Percentiles rank a stretch among this genome's conserved stretches.
These are phyloP conservation scores for Mariannaea elegans DNA, from an alignment of 2,329 filamentous ascomycete species.

Conservation along the genomic window DNA sequence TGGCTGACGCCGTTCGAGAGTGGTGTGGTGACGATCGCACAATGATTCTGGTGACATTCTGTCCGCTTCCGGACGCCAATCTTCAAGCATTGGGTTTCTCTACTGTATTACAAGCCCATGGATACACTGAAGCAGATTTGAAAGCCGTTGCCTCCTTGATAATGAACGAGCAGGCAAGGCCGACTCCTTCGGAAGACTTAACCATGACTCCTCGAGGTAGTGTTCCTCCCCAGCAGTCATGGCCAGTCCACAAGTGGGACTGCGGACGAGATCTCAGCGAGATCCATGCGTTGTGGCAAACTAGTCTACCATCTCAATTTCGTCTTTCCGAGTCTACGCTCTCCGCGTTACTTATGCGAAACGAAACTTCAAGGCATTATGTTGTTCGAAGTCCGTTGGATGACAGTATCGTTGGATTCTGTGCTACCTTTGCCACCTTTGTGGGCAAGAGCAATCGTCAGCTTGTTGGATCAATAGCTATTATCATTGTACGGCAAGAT, in stretches of 20 bases:
- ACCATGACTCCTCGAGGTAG: conserved; percentile 15
- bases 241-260: conserved; percentile 55
- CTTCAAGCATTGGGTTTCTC: conserved; percentile 55
- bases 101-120: conserved; percentile 60
- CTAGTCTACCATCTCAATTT: conserved; percentile 53
- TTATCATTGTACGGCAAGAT: conserved; percentile 60
- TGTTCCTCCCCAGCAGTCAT: conserved; percentile 44
- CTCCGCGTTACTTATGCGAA: conserved; percentile 58
- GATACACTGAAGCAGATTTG: conserved; percentile 58
- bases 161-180: conserved; percentile 52
- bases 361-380: conserved; percentile 67
- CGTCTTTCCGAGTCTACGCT: conserved; percentile 54
- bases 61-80: conserved; percentile 51
- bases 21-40: conserved; percentile 57
- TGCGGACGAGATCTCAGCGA: conserved; percentile 49
- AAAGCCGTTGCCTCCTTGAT: conserved; percentile 61
- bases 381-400: conserved; percentile 59
- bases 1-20: conserved; percentile 56
- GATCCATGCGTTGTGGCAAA: conserved; percentile 58
- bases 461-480: conserved; percentile 64
- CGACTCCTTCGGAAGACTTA: conserved; percentile 1
- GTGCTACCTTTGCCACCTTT: conserved; percentile 68
- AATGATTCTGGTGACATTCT: conserved; percentile 63
- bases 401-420: conserved; percentile 61
- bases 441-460: conserved; percentile 61